Evolutionary conservation across 2,329 filamentous ascomycete species (phyloP).

Genomic region (Dactylellina cionopaga): DNA sequence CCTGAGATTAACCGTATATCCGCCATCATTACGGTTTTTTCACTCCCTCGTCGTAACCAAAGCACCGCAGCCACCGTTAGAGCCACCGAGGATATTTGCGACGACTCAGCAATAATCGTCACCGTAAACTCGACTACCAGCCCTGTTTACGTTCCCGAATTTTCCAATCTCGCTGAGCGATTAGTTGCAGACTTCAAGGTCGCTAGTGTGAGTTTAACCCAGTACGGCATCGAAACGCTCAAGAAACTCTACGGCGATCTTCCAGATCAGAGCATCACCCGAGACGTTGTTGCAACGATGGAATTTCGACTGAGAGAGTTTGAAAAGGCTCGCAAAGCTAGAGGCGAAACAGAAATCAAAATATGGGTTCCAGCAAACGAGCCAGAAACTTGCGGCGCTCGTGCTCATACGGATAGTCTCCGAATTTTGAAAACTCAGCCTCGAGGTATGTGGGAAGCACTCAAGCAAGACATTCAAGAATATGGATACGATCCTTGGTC

Average conservation of each 20-base stretch:
- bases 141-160: conserved; percentile 4
- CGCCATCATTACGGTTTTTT: neutral
- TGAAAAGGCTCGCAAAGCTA: conserved; percentile 9
- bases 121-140: neutral
- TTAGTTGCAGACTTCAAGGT: conserved; percentile 13
- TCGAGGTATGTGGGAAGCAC: conserved; percentile 26
- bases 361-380: conserved; percentile 19
- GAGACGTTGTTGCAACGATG: neutral
- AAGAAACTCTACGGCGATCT: conserved; percentile 21
- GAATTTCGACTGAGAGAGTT: neutral
- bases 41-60: conserved; percentile 1
- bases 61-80: neutral
- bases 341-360: neutral
- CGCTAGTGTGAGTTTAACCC: neutral
- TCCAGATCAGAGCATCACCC: conserved; percentile 9
- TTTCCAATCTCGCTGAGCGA: conserved; percentile 11
- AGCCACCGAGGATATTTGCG: neutral
- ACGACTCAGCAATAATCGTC: neutral
- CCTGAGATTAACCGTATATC: neutral
- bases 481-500: conserved; percentile 18
- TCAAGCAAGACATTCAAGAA: neutral
- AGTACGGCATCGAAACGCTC: conserved; percentile 7
- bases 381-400: conserved; percentile 16
- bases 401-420: conserved; percentile 22
- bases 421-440: conserved; percentile 10